A percentile compares a stretch with the other conserved stretches of the same genome.
Conservation (phyloP, 2,329 filamentous ascomycete genomes). For the Cordyceps tenuipes region DNA sequence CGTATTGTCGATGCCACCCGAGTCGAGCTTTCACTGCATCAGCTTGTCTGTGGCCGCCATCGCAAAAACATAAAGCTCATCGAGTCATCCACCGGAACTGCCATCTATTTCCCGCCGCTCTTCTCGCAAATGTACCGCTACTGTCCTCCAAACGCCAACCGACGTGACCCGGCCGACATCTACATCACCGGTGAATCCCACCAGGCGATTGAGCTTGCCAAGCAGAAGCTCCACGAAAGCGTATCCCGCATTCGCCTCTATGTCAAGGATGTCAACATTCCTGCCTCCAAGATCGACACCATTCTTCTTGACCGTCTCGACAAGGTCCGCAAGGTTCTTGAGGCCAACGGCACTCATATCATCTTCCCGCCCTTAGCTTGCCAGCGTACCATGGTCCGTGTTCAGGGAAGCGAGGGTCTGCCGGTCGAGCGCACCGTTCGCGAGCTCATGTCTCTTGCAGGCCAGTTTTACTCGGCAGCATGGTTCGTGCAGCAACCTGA, state of each 20-base stretch:
- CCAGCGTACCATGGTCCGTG: slow-evolving; percentile 73
- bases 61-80: slow-evolving; percentile 97
- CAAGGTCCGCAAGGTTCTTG: slow-evolving; percentile 96
- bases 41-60: slow-evolving; percentile 83
- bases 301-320: slow-evolving; percentile 85
- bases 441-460: slow-evolving; percentile 90
- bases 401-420: slow-evolving; percentile 87
- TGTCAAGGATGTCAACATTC: slow-evolving; percentile 86
- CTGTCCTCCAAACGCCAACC: slow-evolving; percentile 69
- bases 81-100: slow-evolving; percentile 88
- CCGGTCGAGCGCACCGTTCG: slow-evolving; percentile 92
- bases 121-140: slow-evolving; percentile 91
- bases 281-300: slow-evolving; percentile 87
- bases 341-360: slow-evolving; percentile 91
- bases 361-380: slow-evolving; percentile 83
- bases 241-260: slow-evolving; percentile 73
- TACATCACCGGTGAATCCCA: slow-evolving; percentile 88
- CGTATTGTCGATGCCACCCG: slow-evolving; percentile 70
- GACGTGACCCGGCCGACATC: slow-evolving; percentile 80
- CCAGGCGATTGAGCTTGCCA: slow-evolving; percentile 78
- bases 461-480: slow-evolving; percentile 94
- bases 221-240: slow-evolving; percentile 83
- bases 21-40: slow-evolving; percentile 81
- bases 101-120: slow-evolving; percentile 94
- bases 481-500: slow-evolving; percentile 89